Evolutionary conservation across 2,329 filamentous ascomycete genomes (phyloP), one percentile per base, ranked within the genome.

Genomic region (Emergomyces pasteurianus): DNA sequence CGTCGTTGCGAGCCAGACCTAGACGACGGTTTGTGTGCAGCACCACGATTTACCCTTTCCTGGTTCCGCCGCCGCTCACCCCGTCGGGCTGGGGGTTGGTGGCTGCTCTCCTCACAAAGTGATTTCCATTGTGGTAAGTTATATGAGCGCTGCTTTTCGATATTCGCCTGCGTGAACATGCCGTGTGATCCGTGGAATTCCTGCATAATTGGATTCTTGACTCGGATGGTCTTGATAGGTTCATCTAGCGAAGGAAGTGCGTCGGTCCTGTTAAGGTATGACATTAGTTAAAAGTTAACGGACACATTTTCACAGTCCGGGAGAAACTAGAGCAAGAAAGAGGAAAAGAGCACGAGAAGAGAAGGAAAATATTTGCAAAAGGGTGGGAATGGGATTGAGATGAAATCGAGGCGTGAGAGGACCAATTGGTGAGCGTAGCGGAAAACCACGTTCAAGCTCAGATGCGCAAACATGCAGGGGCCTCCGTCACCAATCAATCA

Each of bases 201-300:
- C 74, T 99, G 94, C 71, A 91, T 96, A 72, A 99, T 97, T 3
- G 94, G 94, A 66, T 99, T 95, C 75, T 92, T 92, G 70, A 99
- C 92, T 71, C 86, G 87, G 73, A 99, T 89, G 64, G 88, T 86
- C 76, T 96, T 97, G 65, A 99, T 83, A 58, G 90, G 82, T 68
- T 96, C 88, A 70, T 94, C 86, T 64, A 96, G 83, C 43, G 83
- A 79, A 18, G 89, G 89, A 43, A 94, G 85, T 31, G 85, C 81
- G 65, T 92, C 84, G 68, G 78, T 77, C 84, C 84, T 86, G 62
- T 60, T 62, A 23, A 21, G 21, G 55, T 47, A 59, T 46, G 59
- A 28, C 12, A 56, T 56, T 43, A 56, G 54, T 16, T 2, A 1
- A 42, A 21, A 31, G 23, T 6, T 31, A 16, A n/a, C 47, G 28